phyloP scores from a whole-genome alignment of 768 basidiomycete genomes.

The Suillus weaverae region DNA sequence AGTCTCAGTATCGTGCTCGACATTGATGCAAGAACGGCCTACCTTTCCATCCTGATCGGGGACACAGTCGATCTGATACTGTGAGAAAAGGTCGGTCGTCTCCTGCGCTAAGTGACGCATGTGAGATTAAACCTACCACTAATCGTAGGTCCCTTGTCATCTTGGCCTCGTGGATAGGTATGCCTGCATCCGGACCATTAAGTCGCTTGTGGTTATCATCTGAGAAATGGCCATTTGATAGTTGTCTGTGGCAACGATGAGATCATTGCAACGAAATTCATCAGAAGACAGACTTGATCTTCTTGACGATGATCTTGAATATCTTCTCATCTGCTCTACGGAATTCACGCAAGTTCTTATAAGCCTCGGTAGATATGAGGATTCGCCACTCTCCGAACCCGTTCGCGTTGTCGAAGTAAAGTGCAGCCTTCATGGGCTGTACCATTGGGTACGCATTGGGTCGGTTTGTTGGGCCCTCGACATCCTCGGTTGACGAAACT shows the following conservation, averaged over 20 bases:
- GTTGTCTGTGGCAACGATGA: slow-evolving; percentile 43
- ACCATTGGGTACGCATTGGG: slow-evolving; percentile 44
- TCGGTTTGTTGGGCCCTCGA: neutral
- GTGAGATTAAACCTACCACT: slow-evolving; percentile 38
- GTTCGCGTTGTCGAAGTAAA: slow-evolving; percentile 57
- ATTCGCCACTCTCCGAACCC: slow-evolving; percentile 69
- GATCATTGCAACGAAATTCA: neutral
- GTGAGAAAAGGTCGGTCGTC: slow-evolving; percentile 1
- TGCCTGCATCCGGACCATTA: slow-evolving; percentile 40
- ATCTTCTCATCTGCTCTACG: slow-evolving; percentile 44
- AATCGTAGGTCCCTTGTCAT: slow-evolving; percentile 54
- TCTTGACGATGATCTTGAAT: slow-evolving; percentile 61
- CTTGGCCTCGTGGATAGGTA: slow-evolving; percentile 71
- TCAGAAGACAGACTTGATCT: slow-evolving; percentile 53
- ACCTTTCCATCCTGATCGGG: slow-evolving; percentile 38
- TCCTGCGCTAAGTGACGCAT: neutral
- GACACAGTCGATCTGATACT: slow-evolving; percentile 53
- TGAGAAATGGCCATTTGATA: slow-evolving; percentile 71
- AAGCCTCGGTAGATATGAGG: slow-evolving; percentile 51
- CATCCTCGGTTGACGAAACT: neutral
- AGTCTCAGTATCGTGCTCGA: neutral
- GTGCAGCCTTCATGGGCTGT: slow-evolving; percentile 59
- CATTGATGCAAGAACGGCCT: slow-evolving; percentile 8
- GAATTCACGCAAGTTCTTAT: slow-evolving; percentile 48
- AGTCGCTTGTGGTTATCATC: slow-evolving; percentile 66